A percentile compares a stretch with the other conserved stretches of the same genome.
phyloP scores from a whole-genome alignment of 2,329 filamentous ascomycete genomes.

The Xylaria sp. region DNA sequence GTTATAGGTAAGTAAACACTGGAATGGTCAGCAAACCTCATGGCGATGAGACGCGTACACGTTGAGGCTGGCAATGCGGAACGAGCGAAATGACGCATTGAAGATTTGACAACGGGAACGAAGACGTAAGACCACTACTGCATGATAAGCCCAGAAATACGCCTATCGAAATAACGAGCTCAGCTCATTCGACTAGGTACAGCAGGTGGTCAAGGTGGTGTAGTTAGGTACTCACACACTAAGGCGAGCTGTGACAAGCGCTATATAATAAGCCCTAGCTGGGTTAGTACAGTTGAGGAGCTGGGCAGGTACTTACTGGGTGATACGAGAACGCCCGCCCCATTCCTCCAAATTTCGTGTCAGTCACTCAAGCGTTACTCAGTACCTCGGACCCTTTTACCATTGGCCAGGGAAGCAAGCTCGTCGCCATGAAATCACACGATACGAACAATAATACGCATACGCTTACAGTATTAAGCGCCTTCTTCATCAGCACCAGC shows the following conservation, averaged over 20 bases:
- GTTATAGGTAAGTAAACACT: neutral
- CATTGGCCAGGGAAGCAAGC: slow-evolving; percentile 7
- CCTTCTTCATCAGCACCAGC: neutral
- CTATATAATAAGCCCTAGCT: slow-evolving; percentile 18
- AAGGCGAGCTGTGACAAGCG: slow-evolving; percentile 4
- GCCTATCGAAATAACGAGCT: slow-evolving; percentile 36
- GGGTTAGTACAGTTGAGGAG: too few species aligned
- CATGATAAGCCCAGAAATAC: slow-evolving; percentile 27
- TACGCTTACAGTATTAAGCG: neutral
- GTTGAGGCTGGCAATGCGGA: neutral
- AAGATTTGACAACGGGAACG: slow-evolving; percentile 1
- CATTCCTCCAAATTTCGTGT: slow-evolving; percentile 3
- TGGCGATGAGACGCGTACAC: neutral
- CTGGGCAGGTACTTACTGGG: neutral
- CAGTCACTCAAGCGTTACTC: neutral
- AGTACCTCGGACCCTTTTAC: neutral
- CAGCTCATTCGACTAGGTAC: slow-evolving; percentile 16
- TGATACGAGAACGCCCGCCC: slow-evolving; percentile 14
- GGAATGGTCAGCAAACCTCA: neutral
- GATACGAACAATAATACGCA: neutral
- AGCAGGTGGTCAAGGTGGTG: neutral
- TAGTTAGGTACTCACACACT: neutral
- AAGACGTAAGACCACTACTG: slow-evolving; percentile 23
- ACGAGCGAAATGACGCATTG: slow-evolving; percentile 14
- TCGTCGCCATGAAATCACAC: neutral